Percentiles rank a stretch among this genome's conserved stretches.
Conservation (phyloP, 805 yeast species). For the Kluyveromyces wickerhamii region DNA sequence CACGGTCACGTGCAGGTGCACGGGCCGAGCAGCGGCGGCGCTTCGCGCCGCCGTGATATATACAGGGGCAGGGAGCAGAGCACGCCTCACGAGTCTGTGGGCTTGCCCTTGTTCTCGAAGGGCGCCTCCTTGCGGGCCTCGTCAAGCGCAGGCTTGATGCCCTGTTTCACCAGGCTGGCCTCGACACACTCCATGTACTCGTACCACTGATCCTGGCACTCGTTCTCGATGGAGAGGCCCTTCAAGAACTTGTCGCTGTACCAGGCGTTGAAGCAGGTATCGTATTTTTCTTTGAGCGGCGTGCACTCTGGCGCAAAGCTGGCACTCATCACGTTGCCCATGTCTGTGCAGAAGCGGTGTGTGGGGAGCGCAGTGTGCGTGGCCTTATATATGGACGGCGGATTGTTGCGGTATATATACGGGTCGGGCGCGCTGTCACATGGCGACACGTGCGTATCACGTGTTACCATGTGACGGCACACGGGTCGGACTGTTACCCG, state of each 20-base stretch:
- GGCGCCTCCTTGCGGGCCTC: constrained; percentile 89
- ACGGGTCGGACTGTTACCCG: no score
- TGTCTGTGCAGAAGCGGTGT: constrained; percentile 17
- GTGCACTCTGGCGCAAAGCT: constrained; percentile 98
- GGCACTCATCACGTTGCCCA: constrained; percentile 72
- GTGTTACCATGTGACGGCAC: no score
- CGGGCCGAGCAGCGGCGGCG: no score
- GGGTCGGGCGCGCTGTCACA: no score
- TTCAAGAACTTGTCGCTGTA: constrained; percentile 76
- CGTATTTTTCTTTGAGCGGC: constrained; percentile 74
- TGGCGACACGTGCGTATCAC: no score
- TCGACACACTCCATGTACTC: constrained; percentile 85
- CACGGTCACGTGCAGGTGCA: no score
- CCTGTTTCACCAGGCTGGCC: constrained; percentile 58
- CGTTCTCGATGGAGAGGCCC: constrained; percentile 55
- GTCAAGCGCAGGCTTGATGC: constrained; percentile 74
- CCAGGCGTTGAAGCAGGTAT: constrained; percentile 92
- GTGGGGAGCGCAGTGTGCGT: no score
- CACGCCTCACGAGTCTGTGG: constrained; percentile 14
- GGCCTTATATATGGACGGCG: no score
- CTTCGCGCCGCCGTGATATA: no score
- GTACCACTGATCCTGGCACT: constrained; percentile 85
- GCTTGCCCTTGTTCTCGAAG: constrained; percentile 60
- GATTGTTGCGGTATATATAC: no score
- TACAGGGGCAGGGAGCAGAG: no score